Conservation (phyloP, 495 filamentous ascomycete genomes). For the Venustampulla echinocandica region DNA sequence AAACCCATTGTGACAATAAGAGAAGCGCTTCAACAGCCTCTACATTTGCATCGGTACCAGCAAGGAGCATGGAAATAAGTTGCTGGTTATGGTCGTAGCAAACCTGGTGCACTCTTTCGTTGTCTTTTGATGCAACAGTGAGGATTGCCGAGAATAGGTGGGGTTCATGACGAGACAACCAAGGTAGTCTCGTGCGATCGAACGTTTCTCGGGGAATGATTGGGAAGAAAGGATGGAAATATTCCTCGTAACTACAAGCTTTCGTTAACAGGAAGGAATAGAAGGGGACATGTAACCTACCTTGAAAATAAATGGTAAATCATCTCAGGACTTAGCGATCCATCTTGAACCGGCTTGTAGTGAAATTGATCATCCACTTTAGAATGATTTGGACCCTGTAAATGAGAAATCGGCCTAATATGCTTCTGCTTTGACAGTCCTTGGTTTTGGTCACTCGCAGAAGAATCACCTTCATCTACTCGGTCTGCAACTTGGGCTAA, state of each 20-base stretch:
- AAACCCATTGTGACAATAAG: constrained; percentile 56
- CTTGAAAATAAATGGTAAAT: constrained; percentile 19
- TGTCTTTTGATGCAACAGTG: constrained; percentile 53
- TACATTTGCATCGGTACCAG: constrained; percentile 50
- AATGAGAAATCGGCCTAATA: neutral
- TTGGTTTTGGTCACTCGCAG: constrained; percentile 9
- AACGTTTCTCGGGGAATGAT: constrained; percentile 49
- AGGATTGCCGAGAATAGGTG: constrained; percentile 55
- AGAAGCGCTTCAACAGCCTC: constrained; percentile 58
- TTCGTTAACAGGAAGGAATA: neutral
- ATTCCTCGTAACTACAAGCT: constrained; percentile 23
- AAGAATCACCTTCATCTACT: constrained; percentile 20
- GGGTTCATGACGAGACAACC: constrained; percentile 44
- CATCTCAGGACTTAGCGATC: constrained; percentile 16
- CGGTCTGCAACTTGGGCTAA: constrained; percentile 37
- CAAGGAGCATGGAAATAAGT: constrained; percentile 50
- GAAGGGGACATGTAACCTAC: neutral
- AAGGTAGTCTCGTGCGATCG: constrained; percentile 34
- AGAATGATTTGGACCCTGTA: constrained; percentile 1
- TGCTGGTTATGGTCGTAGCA: constrained; percentile 57
- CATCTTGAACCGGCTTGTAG: constrained; percentile 22
- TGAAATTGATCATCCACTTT: constrained; percentile 16
- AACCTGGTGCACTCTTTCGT: constrained; percentile 48
- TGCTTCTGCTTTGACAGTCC: constrained; percentile 6
- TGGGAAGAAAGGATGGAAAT: constrained; percentile 57